Evolutionary conservation across 2,329 filamentous ascomycete genomes (phyloP), one percentile per base, ranked within the genome.

Genomic region (Paraphaeosphaeria minitans): DNA sequence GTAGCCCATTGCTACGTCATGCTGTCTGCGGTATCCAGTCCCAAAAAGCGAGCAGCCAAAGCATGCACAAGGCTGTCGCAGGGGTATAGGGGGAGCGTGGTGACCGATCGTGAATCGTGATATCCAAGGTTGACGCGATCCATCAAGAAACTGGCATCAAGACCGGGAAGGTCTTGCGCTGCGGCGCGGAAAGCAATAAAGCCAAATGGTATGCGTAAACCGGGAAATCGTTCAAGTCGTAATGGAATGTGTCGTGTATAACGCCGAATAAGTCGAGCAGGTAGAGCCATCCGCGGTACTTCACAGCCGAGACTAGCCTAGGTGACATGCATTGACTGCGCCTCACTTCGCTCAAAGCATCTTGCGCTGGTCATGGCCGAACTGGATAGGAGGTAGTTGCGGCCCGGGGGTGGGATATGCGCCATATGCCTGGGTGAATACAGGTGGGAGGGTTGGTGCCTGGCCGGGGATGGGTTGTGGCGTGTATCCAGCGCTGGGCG

Each of bases 401-500:
- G 43, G 53, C 29, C 45, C 43, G 6, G 14, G 43, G 24, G 31
- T 55, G 4, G 35, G 43, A 29, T 55, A 56, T 9, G 27, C 24
- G 48, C 39, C 41, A 43, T 46, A 27, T 22, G 29, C 31, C n/a
- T 51, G 39, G 24, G 37, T 35, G 12, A 37, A 56, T 46, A 46
- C 46, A 27, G 55, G 54, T 46, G 55, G 53, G 7, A 54, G 55
- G 33, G 48, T 52, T 10, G 50, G 57, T 29, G 57, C 49, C 54
- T 45, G 53, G 24, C 43, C 54, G n/a, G 31, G 19, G 33, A 52
- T 42, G 33, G 24, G 33, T 31, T 48, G 43, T 41, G 60, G 56
- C 48, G 65, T 58, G 39, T 59, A 53, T 45, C 63, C 59, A 56
- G 62, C 54, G 57, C 57, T 70, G 56, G 66, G 61, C 51, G 68